A percentile compares a stretch with the other conserved stretches of the same genome.
These are phyloP conservation scores for Alternaria brassicae DNA, from an alignment of 2,329 filamentous ascomycete species.

Conservation along the genomic window DNA sequence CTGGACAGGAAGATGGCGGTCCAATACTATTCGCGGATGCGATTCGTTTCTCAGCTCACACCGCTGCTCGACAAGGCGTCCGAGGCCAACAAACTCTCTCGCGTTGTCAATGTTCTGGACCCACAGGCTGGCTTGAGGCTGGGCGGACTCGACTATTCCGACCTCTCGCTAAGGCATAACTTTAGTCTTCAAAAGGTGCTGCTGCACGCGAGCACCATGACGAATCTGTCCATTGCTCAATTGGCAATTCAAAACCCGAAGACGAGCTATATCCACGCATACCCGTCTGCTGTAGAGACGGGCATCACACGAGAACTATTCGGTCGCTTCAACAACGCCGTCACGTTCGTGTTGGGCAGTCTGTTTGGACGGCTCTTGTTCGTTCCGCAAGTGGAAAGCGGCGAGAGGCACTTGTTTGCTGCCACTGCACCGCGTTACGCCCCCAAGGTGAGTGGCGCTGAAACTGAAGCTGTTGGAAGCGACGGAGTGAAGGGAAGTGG, in stretches of 20 bases:
- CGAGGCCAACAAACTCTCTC: constrained; percentile 28
- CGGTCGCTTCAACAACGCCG: constrained; percentile 10
- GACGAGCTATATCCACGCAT: constrained; percentile 40
- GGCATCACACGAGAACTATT: constrained; percentile 20
- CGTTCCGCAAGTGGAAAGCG: constrained; percentile 38
- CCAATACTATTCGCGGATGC: constrained; percentile 48
- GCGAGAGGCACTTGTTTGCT: constrained; percentile 45
- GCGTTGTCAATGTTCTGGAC: constrained; percentile 43
- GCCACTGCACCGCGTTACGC: constrained; percentile 38
- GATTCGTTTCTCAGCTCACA: constrained; percentile 50
- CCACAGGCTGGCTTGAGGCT: constrained; percentile 25
- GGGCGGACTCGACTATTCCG: constrained; percentile 25
- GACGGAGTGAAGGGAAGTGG: constrained; percentile 38
- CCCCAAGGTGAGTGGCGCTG: constrained; percentile 18
- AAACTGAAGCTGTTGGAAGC: constrained; percentile 23
- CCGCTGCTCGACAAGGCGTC: constrained; percentile 44
- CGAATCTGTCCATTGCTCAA: constrained; percentile 32
- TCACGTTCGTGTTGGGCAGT: constrained; percentile 7
- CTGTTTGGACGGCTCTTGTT: constrained; percentile 25
- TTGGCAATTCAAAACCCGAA: constrained; percentile 29
- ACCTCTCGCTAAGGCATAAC: constrained; percentile 36
- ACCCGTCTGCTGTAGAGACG: constrained; percentile 36
- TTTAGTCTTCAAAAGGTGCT: constrained; percentile 37
- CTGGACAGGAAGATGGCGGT: constrained; percentile 43
- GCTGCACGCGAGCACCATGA: constrained; percentile 36